Base-by-base conservation (phyloP, 2,329 filamentous ascomycete species). In the Pestalotiopsis sp. region DNA sequence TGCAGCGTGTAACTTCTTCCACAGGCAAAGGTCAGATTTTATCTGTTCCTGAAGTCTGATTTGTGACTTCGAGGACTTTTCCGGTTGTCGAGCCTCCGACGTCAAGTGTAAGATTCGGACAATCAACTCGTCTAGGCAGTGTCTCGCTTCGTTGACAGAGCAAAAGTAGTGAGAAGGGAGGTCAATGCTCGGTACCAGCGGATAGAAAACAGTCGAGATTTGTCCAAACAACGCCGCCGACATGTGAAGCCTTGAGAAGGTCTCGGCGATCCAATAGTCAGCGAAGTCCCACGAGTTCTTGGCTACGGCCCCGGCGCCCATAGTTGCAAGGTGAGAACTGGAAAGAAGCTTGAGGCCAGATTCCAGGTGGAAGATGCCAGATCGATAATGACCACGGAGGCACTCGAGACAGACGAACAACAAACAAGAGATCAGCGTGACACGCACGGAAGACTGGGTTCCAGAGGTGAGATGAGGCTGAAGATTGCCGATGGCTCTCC, bases 181-280 rank as follows among this genome's bases (percentile, higher is more conserved):
- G 12, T 36, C 39, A 20, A 31, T 20, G 73, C 69, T 38, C 70
- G 68, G 7, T 61, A 39, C 12, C 70, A 68, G 1, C 49, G 60
- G 3, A 61, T 63, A 41, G 60, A 63, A 41, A 66, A 61, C n/a
- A 69, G 67, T 70, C 11, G 73, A 67, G 25, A 73, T 72, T 31
- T 77, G 73, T 4, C 72, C 72, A 9, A 78, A 74, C 9, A 80
- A 69, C 36, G 73, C 73, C n/a, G 73, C 73, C 59, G 78, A 78
- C 3, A 80, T 60, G 41, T 80, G 74, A 0, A 78, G 67, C 57
- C 74, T 72, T 4, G 75, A 73, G 39, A 86, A 83, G 2, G 78
- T 79, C 68, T 84, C 82, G 3, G 81, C 70, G 17, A 87, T 81
- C 76, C 80, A 83, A 52, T 81, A 77, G 59, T 86, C 83, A 0